These are phyloP conservation scores for Daldinia sp. DNA, from an alignment of 2,329 filamentous ascomycete genomes.

Conservation along the genomic window DNA sequence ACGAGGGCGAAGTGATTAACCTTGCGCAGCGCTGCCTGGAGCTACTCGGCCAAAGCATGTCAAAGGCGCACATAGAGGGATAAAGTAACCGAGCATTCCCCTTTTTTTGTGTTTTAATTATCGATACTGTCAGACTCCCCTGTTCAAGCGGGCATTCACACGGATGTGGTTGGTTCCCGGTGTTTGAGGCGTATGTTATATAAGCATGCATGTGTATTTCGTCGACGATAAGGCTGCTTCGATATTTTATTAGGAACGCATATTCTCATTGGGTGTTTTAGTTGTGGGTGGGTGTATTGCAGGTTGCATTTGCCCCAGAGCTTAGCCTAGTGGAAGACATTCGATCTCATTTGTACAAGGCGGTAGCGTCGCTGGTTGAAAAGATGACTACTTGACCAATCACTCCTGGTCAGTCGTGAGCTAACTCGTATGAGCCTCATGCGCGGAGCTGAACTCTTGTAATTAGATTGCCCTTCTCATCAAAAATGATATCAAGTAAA, in stretches of 20 bases:
- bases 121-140: slow-evolving; percentile 47
- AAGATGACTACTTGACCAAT: slow-evolving; percentile 25
- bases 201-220: slow-evolving; percentile 50
- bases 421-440: slow-evolving; percentile 21
- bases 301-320: slow-evolving; percentile 32
- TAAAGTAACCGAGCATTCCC: slow-evolving; percentile 19
- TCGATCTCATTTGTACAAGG: slow-evolving; percentile 43
- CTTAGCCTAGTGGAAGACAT: slow-evolving; percentile 23
- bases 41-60: slow-evolving; percentile 79
- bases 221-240: slow-evolving; percentile 43
- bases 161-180: slow-evolving; percentile 56
- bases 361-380: slow-evolving; percentile 28
- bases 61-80: slow-evolving; percentile 81
- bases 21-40: slow-evolving; percentile 92
- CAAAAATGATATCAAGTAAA: slow-evolving; percentile 47
- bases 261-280: slow-evolving; percentile 48
- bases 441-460: slow-evolving; percentile 42
- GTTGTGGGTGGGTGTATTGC: slow-evolving; percentile 44
- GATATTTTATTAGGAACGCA: slow-evolving; percentile 49
- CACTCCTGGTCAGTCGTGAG: slow-evolving; percentile 22
- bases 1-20: slow-evolving; percentile 91
- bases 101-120: slow-evolving; percentile 47
- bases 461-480: slow-evolving; percentile 48
- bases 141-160: slow-evolving; percentile 51
- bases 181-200: slow-evolving; percentile 60